Evolutionary conservation across 208 protist genomes (phyloP), one percentile per base, ranked within the genome.

Genomic region (Wallacemonas sp.): DNA sequence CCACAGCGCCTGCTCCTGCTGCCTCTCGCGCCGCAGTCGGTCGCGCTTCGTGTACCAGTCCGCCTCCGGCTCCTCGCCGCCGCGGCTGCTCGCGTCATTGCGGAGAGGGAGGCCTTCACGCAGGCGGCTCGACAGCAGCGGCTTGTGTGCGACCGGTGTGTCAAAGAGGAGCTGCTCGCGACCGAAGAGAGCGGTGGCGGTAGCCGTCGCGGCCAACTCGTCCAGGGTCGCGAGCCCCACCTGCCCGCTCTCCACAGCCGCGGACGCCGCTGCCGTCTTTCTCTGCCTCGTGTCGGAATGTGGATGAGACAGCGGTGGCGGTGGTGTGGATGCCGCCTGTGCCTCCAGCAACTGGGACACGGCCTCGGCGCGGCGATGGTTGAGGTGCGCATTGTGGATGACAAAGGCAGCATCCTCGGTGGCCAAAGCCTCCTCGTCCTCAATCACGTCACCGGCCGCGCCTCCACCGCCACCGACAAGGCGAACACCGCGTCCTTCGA

Each of bases 41-140:
- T 78, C 75, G 3, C 79, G 73, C 37, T 76, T 57, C 15, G 68
- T 66, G 72, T 85, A 87, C 80, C 83, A 90, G 63, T 82, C 70
- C 39, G 39, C 61, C 21, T 57, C 59, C 39, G 1, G 27, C 9
- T 73, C 52, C 19, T 60, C 48, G 22, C 21, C 54, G 33, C 24
- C 24, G 37, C 52, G 29, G 57, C 22, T 22, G 17, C 2, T 54
- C 21, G 19, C 26, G 19, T 24, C 29, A 22, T 24, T n/a, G 30
- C 29, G 41, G 32, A 32, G 24, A 9, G 26, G 38, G 46, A 53
- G 32, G 2, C 39, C 55, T 24, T 62, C 55, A 17, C 39, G 34
- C 55, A 62, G 38, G 55, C 46, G 38, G 22, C 8, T n/a, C 21
- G 39, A 33, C 19, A 44, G 55, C 30, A 33, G 21, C 5, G 60